These are phyloP conservation scores for Obba rivulosa DNA, from an alignment of 768 basidiomycete genomes.

Conservation along the genomic window DNA sequence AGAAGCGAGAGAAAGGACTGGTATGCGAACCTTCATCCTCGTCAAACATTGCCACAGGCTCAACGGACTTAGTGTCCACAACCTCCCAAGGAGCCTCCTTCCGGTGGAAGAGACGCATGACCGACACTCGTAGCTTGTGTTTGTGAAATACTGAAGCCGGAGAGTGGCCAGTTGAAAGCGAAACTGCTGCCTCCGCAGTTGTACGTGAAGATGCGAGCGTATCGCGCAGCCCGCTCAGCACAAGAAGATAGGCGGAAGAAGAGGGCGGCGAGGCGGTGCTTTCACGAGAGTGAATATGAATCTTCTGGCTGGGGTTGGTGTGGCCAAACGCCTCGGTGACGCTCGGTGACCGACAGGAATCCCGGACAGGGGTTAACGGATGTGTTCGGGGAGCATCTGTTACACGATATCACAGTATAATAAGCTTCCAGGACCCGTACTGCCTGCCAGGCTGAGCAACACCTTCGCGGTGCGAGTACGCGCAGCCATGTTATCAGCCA, in stretches of 20 bases:
- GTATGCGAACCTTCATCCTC: constrained; percentile 47
- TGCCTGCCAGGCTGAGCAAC: background rate
- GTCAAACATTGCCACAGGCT: constrained; percentile 60
- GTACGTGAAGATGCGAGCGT: too few relatives aligned
- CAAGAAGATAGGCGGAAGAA: background rate
- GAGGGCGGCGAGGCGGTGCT: too few relatives aligned
- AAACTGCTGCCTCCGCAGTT: too few relatives aligned
- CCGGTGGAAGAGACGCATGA: constrained; percentile 36
- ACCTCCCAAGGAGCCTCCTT: constrained; percentile 71
- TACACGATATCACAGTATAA: background rate
- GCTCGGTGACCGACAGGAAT: too few relatives aligned
- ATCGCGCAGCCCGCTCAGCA: too few relatives aligned
- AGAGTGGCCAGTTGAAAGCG: too few relatives aligned
- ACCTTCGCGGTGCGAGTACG: constrained; percentile 20
- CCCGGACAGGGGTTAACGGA: too few relatives aligned
- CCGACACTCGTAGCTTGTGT: background rate
- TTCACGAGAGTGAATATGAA: too few relatives aligned
- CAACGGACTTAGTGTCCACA: constrained; percentile 57
- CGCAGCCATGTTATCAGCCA: too few relatives aligned
- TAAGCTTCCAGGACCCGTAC: background rate
- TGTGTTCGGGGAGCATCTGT: too few relatives aligned
- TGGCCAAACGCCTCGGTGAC: too few relatives aligned
- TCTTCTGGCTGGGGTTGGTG: too few relatives aligned
- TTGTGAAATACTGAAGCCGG: background rate
- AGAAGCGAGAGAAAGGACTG: background rate